A percentile compares a stretch with the other conserved stretches of the same genome.
These are phyloP conservation scores for Fonsecaea monophora DNA, from an alignment of 2,329 filamentous ascomycete genomes.

Conservation along the genomic window DNA sequence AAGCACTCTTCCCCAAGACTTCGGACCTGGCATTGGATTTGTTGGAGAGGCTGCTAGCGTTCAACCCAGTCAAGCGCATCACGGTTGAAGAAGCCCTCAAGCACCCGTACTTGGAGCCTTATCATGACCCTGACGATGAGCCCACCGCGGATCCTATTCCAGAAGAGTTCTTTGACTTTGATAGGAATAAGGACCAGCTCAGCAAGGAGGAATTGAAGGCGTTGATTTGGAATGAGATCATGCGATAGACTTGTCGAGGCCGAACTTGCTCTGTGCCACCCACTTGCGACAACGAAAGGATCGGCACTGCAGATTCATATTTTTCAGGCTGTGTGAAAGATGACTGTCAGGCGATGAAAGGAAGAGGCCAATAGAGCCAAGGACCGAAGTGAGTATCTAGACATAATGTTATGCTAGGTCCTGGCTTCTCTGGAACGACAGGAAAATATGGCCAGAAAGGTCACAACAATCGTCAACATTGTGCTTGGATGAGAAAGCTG, in stretches of 20 bases:
- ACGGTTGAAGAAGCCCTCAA: slow-evolving; percentile 96
- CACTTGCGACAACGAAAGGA: neutral
- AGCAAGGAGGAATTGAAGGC: slow-evolving; percentile 97
- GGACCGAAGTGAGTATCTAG: neutral
- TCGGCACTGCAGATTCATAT: neutral
- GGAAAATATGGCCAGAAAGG: neutral
- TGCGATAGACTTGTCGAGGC: slow-evolving; percentile 57
- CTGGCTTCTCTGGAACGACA: neutral
- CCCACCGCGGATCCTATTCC: slow-evolving; percentile 95
- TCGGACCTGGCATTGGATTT: slow-evolving; percentile 94
- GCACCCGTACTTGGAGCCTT: slow-evolving; percentile 97
- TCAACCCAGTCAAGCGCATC: slow-evolving; percentile 98
- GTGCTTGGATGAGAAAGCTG: neutral
- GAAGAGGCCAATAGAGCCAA: neutral
- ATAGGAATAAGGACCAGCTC: slow-evolving; percentile 98
- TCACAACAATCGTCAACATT: neutral
- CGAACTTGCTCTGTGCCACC: neutral
- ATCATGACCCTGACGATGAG: slow-evolving; percentile 98
- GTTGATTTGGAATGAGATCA: slow-evolving; percentile 98
- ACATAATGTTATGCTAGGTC: neutral
- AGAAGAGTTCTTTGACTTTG: slow-evolving; percentile 99
- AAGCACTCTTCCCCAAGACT: slow-evolving; percentile 97
- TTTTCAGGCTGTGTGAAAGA: neutral
- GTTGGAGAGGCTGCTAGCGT: slow-evolving; percentile 92
- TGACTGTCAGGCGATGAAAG: neutral